Evolutionary conservation across 331 rosid genomes (phyloP).

Genomic region (Pyracantha coccinea): DNA sequence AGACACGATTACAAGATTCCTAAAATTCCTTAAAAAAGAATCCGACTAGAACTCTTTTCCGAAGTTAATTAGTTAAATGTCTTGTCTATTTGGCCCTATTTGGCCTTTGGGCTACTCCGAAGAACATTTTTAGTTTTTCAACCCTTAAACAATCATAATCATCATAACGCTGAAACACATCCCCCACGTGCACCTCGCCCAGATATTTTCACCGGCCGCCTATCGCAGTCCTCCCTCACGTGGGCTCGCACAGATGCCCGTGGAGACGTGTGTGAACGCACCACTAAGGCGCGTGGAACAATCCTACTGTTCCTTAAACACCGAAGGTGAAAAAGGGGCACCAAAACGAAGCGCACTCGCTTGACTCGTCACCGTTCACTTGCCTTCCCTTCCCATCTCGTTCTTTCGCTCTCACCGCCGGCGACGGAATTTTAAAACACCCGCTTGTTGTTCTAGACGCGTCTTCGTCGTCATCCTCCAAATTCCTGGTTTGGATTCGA

Average conservation of each 20-base stretch:
- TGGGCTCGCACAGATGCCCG: not conserved
- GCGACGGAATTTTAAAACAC: conserved; percentile 48
- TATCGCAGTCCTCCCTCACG: conserved; percentile 1
- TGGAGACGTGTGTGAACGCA: conserved; percentile 12
- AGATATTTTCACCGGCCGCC: conserved; percentile 19
- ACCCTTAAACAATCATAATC: no score
- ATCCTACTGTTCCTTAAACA: conserved; percentile 2
- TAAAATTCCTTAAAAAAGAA: no score
- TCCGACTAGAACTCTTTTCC: no score
- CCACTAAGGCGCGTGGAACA: conserved; percentile 21
- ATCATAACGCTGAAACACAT: not conserved
- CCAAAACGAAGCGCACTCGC: conserved; percentile 29
- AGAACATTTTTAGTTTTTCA: not conserved
- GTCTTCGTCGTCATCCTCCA: not conserved
- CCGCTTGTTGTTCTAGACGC: conserved; percentile 11
- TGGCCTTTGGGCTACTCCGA: conserved; percentile 17
- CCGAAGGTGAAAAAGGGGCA: not conserved
- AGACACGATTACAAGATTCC: no score
- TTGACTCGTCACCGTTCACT: conserved; percentile 35
- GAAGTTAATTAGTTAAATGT: not conserved
- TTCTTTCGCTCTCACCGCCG: conserved; percentile 22
- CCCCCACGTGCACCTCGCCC: conserved; percentile 29
- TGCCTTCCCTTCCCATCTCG: not conserved
- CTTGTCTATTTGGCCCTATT: not conserved
- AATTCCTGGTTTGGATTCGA: conserved; percentile 26